Evolutionary conservation across 78 protist species (phyloP), one percentile per base, ranked within the genome.

Genomic region (Corallochytrium limacisporum): DNA sequence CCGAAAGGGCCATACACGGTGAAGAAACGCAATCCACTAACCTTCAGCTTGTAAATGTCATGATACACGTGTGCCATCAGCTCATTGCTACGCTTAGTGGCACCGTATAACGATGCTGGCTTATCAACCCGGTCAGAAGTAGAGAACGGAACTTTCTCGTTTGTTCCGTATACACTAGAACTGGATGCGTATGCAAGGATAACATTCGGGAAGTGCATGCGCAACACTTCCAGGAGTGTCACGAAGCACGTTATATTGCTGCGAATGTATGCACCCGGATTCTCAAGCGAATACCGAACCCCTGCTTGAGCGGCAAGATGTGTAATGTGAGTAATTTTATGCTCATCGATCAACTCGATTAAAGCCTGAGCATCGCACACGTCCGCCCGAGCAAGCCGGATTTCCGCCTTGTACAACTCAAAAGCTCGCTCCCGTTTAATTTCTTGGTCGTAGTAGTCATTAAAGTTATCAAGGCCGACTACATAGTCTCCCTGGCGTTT

Each of bases 241-340:
- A 40, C 39, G 59, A 70, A 71, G 69, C 84, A 60, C 24, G 13
- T n/a, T 5, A 78, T 76, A 47, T 79, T 79, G 24, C 65, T 26
- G 33, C 47, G 43, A 3, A 79, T 51, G 63, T 79, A 79, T 10
- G 62, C 62, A 1, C 47, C 48, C 22, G 85, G 85, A 28, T 80
- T 16, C 32, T 57, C 40, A 36, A 80, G 51, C 16, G 81, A 57
- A 39, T 68, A 69, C 18, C 76, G 75, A 12, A 80, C 79, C 29
- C 86, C 86, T 22, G 86, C 79, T 63, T 80, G 86, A 5, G 86
- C 86, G 1, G 86, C 86, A 0, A 80, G 54, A 50, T 80, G 79
- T 12, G 56, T 65, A 5, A 74, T 65, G 53, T 80, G 70, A 0
- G 74, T 62, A 18, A 74, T 10, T 3, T 24, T 0, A 42, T 42